Percentiles rank a stretch among this genome's conserved stretches.
phyloP scores from a whole-genome alignment of 202 grass and related monocot species.

The Panicum virgatum region DNA sequence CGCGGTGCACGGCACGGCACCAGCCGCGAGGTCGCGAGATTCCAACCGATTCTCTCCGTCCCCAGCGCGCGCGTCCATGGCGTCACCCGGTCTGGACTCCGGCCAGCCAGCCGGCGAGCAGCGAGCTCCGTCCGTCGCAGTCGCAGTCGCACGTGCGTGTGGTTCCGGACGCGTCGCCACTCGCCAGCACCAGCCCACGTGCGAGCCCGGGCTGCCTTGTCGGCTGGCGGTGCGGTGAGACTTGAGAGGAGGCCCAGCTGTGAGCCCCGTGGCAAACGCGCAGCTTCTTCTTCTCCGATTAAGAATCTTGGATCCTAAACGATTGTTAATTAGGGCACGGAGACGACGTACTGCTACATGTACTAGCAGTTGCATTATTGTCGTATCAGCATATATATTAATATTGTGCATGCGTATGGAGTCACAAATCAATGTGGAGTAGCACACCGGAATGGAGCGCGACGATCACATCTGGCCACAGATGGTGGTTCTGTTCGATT shows the following conservation, averaged over 20 bases:
- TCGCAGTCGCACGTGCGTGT: constrained; percentile 33
- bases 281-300: background rate
- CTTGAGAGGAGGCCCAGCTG: background rate
- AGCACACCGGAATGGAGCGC: background rate
- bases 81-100: background rate
- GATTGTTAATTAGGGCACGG: background rate
- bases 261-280: constrained; percentile 9
- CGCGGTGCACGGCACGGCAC: background rate
- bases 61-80: background rate
- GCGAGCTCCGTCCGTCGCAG: background rate
- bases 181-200: constrained; percentile 14
- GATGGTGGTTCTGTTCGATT: background rate
- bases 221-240: constrained; percentile 7
- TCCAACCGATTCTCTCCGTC: background rate
- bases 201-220: background rate
- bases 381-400: too few relatives aligned
- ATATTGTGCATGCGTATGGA: background rate
- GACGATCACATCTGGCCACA: background rate
- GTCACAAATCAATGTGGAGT: background rate
- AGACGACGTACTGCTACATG: background rate
- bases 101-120: too few relatives aligned
- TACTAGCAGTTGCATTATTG: background rate
- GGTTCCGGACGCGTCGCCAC: background rate
- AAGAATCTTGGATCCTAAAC: background rate
- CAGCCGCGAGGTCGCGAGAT: constrained; percentile 14